Base-by-base conservation (phyloP, 805 yeast species). In the Starmerella bombi region DNA sequence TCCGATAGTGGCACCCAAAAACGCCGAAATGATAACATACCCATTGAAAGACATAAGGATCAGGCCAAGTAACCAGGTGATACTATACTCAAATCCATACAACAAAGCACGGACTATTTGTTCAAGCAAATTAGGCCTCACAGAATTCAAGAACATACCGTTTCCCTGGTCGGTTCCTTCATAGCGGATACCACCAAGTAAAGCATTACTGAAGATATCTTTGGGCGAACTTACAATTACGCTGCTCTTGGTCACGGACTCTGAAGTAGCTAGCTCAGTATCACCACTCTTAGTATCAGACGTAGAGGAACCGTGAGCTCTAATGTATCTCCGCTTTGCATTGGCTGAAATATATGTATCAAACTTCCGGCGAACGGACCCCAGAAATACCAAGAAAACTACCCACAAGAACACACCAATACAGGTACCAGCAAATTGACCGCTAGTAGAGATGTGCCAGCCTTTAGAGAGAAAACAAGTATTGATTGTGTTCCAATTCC, bases 21-120 rank as follows among this genome's bases (percentile, higher is more conserved):
- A 65, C 58, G 79, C 75, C 9, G 75, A 67, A 43, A 77, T 72
- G 44, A 75, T 70, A 29, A 77, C 65, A 54, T 75, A 77, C 14
- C 83, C 83, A 52, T 77, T 77, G 62, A 74, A 77, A 63, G 77
- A 76, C 84, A 78, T 77, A 63, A 76, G 77, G 50, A 78, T 60
- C 62, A 78, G 66, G 80, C 77, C 78, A 52, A 77, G 70, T 37
- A 77, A 57, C 57, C 77, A 77, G 3, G 77, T 70, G 14, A 71
- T 65, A 3, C 77, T 77, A 73, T 79, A 74, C 54, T 76, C 77
- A 21, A 73, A 52, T 1, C 74, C 69, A 56, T 69, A 77, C 27
- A 76, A 49, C 2, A 62, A 37, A 0, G 72, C 60, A 44, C 78
- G 65, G 14, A 70, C 50, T 3, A 71, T 8, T 51, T 77, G 83